Percentiles rank a stretch among this genome's conserved stretches.
These are phyloP conservation scores for Jacaranda mimosifolia DNA, from an alignment of 257 asterid species.

Conservation along the genomic window DNA sequence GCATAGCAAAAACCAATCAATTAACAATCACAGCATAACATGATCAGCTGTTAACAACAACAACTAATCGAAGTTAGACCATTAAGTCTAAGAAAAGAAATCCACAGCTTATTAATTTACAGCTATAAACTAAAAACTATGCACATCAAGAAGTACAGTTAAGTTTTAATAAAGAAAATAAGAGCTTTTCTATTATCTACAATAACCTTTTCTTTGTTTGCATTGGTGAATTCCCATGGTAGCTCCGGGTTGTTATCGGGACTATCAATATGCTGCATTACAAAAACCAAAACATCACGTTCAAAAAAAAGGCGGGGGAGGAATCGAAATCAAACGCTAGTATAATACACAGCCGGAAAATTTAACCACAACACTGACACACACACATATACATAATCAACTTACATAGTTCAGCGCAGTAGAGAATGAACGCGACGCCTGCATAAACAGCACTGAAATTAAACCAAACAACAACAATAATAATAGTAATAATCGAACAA, in stretches of 20 bases:
- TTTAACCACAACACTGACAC: no score
- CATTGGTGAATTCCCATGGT: constrained; percentile 65
- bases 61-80: background rate
- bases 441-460: background rate
- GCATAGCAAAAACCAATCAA: background rate
- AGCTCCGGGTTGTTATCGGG: constrained; percentile 69
- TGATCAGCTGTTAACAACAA: background rate
- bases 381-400: no score
- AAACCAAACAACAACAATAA: background rate
- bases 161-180: no score
- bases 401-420: no score
- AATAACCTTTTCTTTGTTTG: constrained; percentile 60
- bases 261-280: constrained; percentile 64
- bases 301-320: no score
- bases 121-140: no score
- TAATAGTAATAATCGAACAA: background rate
- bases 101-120: no score
- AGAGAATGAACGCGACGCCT: no score
- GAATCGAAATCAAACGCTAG: background rate
- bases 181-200: background rate
- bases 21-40: background rate
- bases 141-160: background rate
- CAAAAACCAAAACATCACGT: background rate
- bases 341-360: background rate
- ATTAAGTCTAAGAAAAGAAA: background rate